A percentile compares a stretch with the other conserved stretches of the same genome.
Conservation (phyloP, 345 rosid genomes). For the Linum lewisii region DNA sequence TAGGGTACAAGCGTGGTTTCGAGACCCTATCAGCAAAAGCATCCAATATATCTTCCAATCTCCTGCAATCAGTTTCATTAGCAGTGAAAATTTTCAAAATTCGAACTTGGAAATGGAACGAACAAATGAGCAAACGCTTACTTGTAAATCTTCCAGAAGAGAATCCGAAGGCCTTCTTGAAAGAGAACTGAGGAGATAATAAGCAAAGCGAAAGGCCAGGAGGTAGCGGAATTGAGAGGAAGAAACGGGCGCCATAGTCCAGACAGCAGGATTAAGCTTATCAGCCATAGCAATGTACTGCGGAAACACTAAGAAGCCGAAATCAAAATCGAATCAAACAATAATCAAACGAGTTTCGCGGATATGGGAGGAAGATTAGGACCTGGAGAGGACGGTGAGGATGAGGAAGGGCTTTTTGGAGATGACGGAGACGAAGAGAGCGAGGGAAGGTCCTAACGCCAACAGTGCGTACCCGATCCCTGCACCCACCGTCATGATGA, state of each 20-base stretch:
- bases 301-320: slow-evolving; percentile 11
- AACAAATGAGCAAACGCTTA: slow-evolving; percentile 19
- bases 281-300: slow-evolving; percentile 88
- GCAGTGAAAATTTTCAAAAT: neutral
- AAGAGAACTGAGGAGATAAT: slow-evolving; percentile 64
- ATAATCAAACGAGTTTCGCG: neutral
- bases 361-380: neutral
- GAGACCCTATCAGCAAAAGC: slow-evolving; percentile 86
- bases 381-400: slow-evolving; percentile 96
- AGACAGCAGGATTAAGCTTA: slow-evolving; percentile 73
- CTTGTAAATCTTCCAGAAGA: slow-evolving; percentile 83
- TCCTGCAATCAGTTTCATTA: slow-evolving; percentile 32
- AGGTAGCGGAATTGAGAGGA: slow-evolving; percentile 55
- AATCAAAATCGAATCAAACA: slow-evolving; percentile 8
- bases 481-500: slow-evolving; percentile 62
- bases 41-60: slow-evolving; percentile 79
- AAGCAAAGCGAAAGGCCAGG: slow-evolving; percentile 84
- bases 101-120: neutral
- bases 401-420: slow-evolving; percentile 88
- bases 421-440: slow-evolving; percentile 79
- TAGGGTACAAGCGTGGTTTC: slow-evolving; percentile 71
- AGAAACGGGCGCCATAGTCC: slow-evolving; percentile 87
- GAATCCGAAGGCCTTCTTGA: slow-evolving; percentile 87
- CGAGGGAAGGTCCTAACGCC: slow-evolving; percentile 83
- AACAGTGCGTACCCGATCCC: slow-evolving; percentile 87